A percentile compares a stretch with the other conserved stretches of the same genome.
phyloP scores from a whole-genome alignment of 805 yeast genomes.

The Yarrowia bubula region DNA sequence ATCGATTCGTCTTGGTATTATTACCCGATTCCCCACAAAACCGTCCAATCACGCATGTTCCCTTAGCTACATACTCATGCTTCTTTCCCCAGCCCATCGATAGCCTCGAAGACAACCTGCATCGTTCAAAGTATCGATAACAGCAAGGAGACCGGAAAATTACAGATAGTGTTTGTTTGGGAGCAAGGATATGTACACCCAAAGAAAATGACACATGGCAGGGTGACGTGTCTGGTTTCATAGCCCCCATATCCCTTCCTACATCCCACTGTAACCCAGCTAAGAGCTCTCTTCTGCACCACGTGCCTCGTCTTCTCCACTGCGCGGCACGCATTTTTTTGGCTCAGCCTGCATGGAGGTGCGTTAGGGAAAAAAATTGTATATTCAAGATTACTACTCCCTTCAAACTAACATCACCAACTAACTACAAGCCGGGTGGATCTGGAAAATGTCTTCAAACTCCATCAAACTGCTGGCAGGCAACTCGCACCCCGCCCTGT shows the following conservation, averaged over 20 bases:
- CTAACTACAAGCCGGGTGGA: neutral
- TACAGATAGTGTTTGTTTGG: neutral
- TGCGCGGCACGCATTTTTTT: constrained; percentile 13
- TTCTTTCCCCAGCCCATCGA: neutral
- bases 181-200: neutral
- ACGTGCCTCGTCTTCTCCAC: constrained; percentile 18
- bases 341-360: constrained; percentile 10
- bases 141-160: neutral
- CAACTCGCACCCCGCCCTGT: constrained; percentile 82
- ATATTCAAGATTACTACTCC: neutral
- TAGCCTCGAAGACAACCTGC: neutral
- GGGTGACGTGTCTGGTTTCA: too few relatives aligned
- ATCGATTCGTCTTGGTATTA: too few relatives aligned
- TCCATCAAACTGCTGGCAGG: constrained; percentile 61
- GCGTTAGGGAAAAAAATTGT: neutral
- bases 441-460: constrained; percentile 38
- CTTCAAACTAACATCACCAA: neutral
- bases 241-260: neutral
- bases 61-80: too few relatives aligned
- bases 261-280: neutral
- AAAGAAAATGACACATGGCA: too few relatives aligned
- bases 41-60: too few relatives aligned
- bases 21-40: too few relatives aligned
- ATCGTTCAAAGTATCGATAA: neutral
- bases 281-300: neutral